These are phyloP conservation scores for Tuber brumale DNA, from an alignment of 495 filamentous ascomycete species.

Conservation along the genomic window DNA sequence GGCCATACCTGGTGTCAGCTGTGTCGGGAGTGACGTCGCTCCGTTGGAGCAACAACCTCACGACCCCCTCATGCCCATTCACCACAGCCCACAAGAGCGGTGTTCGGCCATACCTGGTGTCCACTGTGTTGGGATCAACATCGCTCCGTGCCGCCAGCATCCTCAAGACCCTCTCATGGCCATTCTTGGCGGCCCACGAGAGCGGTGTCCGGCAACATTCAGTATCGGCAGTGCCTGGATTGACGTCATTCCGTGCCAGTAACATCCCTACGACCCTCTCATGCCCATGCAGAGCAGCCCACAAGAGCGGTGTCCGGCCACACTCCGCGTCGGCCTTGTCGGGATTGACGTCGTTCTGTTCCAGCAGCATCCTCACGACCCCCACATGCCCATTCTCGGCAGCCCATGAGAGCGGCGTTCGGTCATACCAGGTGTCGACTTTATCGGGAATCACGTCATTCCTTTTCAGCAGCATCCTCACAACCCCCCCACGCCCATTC, in stretches of 20 bases:
- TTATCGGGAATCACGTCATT: background rate
- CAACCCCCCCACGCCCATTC: background rate
- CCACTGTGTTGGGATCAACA: background rate
- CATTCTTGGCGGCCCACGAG: background rate
- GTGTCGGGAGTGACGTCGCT: no score
- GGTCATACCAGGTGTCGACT: background rate
- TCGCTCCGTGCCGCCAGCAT: background rate
- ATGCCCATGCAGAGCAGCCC: background rate
- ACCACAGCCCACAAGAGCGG: background rate
- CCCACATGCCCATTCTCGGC: background rate
- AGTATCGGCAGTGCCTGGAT: background rate
- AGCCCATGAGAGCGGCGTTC: background rate
- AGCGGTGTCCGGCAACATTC: background rate
- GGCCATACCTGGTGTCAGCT: no score
- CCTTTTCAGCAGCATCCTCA: background rate
- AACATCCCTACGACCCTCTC: background rate
- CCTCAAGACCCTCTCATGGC: background rate
- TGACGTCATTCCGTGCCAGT: background rate
- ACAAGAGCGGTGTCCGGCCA: background rate
- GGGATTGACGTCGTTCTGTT: background rate
- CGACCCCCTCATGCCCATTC: background rate
- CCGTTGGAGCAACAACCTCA: no score
- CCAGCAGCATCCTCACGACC: background rate
- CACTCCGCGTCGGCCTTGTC: background rate
- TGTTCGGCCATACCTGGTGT: background rate